A percentile compares a stretch with the other conserved stretches of the same genome.
These are phyloP conservation scores for Lentinula lateritia DNA, from an alignment of 768 basidiomycete species.

Conservation along the genomic window DNA sequence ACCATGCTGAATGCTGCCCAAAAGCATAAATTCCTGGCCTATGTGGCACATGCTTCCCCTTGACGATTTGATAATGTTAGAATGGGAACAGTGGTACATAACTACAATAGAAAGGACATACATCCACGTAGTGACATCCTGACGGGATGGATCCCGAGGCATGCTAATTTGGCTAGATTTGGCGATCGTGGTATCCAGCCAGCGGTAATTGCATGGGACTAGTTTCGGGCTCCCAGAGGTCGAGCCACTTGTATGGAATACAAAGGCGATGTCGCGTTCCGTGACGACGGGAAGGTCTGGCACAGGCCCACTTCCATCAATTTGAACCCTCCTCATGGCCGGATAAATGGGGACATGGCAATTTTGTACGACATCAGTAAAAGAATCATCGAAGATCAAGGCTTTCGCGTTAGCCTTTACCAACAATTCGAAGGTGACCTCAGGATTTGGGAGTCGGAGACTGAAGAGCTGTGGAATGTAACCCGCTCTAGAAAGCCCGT, in stretches of 20 bases:
- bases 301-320: constrained; percentile 25
- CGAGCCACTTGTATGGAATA: constrained; percentile 80
- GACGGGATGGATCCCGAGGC: constrained; percentile 43
- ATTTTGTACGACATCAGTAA: constrained; percentile 24
- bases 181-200: constrained; percentile 55
- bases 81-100: background rate
- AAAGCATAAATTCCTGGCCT: constrained; percentile 35
- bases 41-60: constrained; percentile 61
- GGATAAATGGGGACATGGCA: constrained; percentile 39
- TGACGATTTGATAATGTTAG: background rate
- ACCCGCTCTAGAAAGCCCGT: constrained; percentile 59
- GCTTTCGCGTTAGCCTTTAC: constrained; percentile 48
- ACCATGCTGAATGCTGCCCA: constrained; percentile 50
- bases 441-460: constrained; percentile 51
- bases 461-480: constrained; percentile 65
- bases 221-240: constrained; percentile 83
- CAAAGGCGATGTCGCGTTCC: constrained; percentile 36
- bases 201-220: constrained; percentile 63
- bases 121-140: constrained; percentile 70
- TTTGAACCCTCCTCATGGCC: constrained; percentile 23
- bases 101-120: constrained; percentile 26
- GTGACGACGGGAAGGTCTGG: constrained; percentile 29
- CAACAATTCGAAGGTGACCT: constrained; percentile 58
- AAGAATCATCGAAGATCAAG: constrained; percentile 49
- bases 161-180: constrained; percentile 52